Conservation (phyloP, 768 basidiomycete genomes). For the Leucogyrophana mollusca region DNA sequence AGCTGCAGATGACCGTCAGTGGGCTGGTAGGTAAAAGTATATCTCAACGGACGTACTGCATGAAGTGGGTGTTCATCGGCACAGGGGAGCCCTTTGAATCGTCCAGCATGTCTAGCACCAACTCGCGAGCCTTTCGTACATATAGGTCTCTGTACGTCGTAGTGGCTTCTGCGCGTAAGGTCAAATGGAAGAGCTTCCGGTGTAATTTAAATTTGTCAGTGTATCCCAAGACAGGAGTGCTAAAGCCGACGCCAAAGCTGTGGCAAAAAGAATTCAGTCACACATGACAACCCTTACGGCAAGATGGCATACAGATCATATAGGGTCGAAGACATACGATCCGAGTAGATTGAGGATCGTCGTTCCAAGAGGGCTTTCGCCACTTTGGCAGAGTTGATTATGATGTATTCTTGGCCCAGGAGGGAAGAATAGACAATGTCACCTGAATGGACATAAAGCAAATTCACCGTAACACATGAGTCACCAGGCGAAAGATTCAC, state of each 20-base stretch:
- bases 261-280: background rate
- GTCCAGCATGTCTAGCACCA: constrained; percentile 12
- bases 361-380: constrained; percentile 42
- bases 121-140: background rate
- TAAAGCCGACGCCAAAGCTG: background rate
- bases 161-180: background rate
- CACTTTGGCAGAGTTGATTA: constrained; percentile 41
- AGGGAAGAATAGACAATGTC: constrained; percentile 29
- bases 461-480: no score
- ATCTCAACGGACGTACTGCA: constrained; percentile 22
- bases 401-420: constrained; percentile 32
- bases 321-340: constrained; percentile 10
- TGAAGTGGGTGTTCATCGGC: constrained; percentile 3
- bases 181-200: background rate
- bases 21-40: background rate
- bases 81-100: constrained; percentile 8
- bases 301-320: background rate
- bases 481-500: background rate
- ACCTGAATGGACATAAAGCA: constrained; percentile 14
- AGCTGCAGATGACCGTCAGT: background rate
- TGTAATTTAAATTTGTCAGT: background rate
- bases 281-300: background rate
- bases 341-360: constrained; percentile 43
- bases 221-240: background rate
- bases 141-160: background rate